Conservation (phyloP, 2,329 filamentous ascomycete genomes). For the Elsinoe fawcettii region DNA sequence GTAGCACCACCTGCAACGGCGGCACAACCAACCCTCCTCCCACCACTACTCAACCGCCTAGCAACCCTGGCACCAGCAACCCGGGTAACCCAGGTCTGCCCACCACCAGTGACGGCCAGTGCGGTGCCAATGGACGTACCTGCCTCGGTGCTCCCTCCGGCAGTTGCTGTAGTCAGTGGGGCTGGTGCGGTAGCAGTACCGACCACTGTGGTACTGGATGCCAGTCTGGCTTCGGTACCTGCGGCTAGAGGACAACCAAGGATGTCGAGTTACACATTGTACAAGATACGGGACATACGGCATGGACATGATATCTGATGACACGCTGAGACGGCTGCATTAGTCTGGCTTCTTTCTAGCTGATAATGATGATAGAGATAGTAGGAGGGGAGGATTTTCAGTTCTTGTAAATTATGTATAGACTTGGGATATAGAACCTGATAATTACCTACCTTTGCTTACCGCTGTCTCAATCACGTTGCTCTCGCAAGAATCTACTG, state of each 20-base stretch:
- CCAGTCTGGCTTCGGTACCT: constrained; percentile 23
- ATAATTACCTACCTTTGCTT: background rate
- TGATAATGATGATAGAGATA: background rate
- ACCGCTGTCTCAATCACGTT: background rate
- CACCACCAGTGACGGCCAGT: constrained; percentile 28
- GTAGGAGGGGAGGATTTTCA: background rate
- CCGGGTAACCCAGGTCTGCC: constrained; percentile 28
- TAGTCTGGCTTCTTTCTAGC: background rate
- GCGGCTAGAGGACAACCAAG: constrained; percentile 8
- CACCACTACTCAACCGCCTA: constrained; percentile 15
- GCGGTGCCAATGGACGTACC: constrained; percentile 30
- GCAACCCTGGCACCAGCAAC: constrained; percentile 14
- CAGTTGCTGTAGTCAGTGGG: constrained; percentile 30
- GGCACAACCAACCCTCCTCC: constrained; percentile 12
- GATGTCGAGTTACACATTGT: background rate
- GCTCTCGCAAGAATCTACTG: no score
- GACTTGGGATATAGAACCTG: background rate
- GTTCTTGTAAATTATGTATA: constrained; percentile 8
- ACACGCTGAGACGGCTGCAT: background rate
- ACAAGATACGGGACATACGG: background rate
- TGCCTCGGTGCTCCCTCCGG: constrained; percentile 29
- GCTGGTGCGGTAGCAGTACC: constrained; percentile 31
- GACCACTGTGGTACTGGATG: constrained; percentile 34
- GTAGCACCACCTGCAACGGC: constrained; percentile 12
- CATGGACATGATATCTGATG: background rate